A percentile compares a stretch with the other conserved stretches of the same genome.
Conservation (phyloP, 768 basidiomycete genomes). For the Leccinum arenicola region DNA sequence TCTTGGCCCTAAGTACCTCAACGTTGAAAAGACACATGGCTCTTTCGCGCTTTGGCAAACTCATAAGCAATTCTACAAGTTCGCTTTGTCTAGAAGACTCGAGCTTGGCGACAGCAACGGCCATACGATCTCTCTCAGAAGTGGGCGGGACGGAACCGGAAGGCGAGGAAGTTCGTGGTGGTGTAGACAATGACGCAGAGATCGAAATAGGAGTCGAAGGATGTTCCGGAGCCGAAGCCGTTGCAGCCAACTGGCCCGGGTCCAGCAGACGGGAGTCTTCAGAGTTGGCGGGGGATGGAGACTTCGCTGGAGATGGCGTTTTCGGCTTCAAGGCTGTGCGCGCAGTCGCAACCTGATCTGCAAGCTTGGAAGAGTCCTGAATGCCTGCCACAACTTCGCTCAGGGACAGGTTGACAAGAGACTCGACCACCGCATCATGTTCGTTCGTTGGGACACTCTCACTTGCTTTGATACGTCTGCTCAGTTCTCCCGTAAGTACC, state of each 20-base stretch:
- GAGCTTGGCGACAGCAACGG: slow-evolving; percentile 60
- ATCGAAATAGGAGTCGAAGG: slow-evolving; percentile 84
- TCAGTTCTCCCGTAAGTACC: slow-evolving; percentile 80
- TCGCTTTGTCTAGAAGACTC: slow-evolving; percentile 60
- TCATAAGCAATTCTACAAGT: slow-evolving; percentile 79
- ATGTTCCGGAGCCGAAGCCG: slow-evolving; percentile 87
- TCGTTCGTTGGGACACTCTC: slow-evolving; percentile 53
- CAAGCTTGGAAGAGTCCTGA: slow-evolving; percentile 63
- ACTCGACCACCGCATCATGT: slow-evolving; percentile 65
- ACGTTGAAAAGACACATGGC: slow-evolving; percentile 89
- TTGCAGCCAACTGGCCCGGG: slow-evolving; percentile 59
- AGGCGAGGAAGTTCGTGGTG: slow-evolving; percentile 82
- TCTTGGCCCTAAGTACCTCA: slow-evolving; percentile 73
- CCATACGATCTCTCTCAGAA: slow-evolving; percentile 76
- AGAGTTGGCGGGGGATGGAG: slow-evolving; percentile 52
- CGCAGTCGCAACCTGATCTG: slow-evolving; percentile 55
- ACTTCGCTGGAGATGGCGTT: slow-evolving; percentile 44
- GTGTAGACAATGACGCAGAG: slow-evolving; percentile 70
- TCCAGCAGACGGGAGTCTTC: slow-evolving; percentile 74
- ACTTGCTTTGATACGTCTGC: slow-evolving; percentile 63
- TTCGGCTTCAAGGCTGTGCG: slow-evolving; percentile 37
- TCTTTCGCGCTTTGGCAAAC: slow-evolving; percentile 82
- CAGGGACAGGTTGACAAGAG: slow-evolving; percentile 65
- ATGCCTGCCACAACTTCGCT: slow-evolving; percentile 76
- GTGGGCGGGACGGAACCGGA: slow-evolving; percentile 55